These are phyloP conservation scores for Fusarium pseudoanthophilum DNA, from an alignment of 2,329 filamentous ascomycete genomes.

Conservation along the genomic window DNA sequence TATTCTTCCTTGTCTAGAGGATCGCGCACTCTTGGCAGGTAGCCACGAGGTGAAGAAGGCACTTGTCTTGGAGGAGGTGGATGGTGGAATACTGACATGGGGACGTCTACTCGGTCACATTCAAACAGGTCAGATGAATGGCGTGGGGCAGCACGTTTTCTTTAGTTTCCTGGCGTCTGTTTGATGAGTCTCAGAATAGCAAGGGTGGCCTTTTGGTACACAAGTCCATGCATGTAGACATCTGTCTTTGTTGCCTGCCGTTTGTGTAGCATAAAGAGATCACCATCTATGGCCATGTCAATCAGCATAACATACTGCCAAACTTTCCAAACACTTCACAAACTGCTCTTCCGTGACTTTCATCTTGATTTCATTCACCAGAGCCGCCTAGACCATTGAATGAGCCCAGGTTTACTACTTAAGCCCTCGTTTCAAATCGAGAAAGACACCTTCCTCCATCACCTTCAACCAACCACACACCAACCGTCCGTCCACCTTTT, in stretches of 20 bases:
- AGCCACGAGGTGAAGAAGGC: not conserved
- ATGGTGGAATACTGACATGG: not conserved
- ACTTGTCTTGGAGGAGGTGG: not conserved
- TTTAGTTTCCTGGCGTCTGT: not conserved
- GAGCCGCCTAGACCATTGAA: not conserved
- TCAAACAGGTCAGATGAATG: not conserved
- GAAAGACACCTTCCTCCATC: not conserved
- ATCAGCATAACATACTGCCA: not conserved
- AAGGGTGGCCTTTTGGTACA: too few species aligned
- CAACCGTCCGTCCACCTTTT: not conserved
- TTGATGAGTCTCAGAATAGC: too few species aligned
- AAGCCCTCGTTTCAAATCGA: not conserved
- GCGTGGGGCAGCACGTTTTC: not conserved
- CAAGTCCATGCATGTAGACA: too few species aligned
- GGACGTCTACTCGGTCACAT: fast-evolving
- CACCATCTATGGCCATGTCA: not conserved
- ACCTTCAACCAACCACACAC: fast-evolving
- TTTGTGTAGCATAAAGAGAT: too few species aligned
- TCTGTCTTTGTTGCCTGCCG: too few species aligned
- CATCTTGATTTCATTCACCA: not conserved
- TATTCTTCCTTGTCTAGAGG: too few species aligned
- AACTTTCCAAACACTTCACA: not conserved
- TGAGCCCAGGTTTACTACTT: not conserved
- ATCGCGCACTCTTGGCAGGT: too few species aligned
- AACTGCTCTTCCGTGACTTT: not conserved